Conservation (phyloP, 257 asterid species). For the Solanum gracilifrons region DNA sequence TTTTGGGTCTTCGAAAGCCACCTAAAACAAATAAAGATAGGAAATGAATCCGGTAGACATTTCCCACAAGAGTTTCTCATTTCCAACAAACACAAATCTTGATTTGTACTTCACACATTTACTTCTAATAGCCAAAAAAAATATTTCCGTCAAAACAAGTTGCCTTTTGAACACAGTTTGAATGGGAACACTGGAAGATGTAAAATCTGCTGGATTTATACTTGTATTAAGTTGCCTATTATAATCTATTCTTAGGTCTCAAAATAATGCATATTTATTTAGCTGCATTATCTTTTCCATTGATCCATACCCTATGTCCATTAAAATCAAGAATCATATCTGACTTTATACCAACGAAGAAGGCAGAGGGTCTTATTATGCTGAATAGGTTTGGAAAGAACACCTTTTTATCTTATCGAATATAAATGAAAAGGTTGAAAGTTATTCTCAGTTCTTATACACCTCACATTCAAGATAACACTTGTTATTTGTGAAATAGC, state of each 20-base stretch:
- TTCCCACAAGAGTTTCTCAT: neutral
- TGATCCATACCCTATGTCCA: neutral
- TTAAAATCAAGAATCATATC: neutral
- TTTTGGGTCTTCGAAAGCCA: slow-evolving; percentile 72
- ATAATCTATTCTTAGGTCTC: neutral
- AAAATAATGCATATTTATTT: neutral
- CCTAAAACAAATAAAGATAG: slow-evolving; percentile 30
- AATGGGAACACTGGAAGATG: neutral
- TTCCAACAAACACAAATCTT: neutral
- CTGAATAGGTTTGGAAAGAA: neutral
- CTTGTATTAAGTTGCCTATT: neutral
- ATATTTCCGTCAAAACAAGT: neutral
- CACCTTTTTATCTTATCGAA: neutral
- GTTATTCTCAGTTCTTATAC: neutral
- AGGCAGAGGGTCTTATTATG: neutral
- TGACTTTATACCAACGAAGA: neutral
- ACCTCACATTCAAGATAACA: neutral
- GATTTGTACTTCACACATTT: neutral
- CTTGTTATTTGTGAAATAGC: neutral
- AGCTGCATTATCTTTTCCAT: neutral
- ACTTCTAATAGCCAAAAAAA: neutral
- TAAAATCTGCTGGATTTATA: neutral
- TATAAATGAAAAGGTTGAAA: neutral
- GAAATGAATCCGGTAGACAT: neutral
- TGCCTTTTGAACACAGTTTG: neutral